These are phyloP conservation scores for Adansonia gregorii DNA, from an alignment of 441 rosid genomes.

Conservation along the genomic window DNA sequence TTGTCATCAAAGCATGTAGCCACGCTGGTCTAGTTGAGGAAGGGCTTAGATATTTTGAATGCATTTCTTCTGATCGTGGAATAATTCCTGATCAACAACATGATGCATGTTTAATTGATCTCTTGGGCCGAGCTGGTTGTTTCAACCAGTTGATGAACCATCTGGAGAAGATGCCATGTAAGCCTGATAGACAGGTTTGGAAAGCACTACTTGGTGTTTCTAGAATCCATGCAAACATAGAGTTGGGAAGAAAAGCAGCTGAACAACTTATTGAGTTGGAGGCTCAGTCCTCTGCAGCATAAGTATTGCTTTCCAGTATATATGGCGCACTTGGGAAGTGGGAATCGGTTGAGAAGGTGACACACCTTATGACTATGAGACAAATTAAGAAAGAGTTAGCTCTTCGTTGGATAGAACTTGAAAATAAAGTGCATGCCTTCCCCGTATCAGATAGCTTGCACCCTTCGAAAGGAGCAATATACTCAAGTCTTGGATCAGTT, in stretches of 20 bases:
- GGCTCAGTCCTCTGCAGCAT: constrained; percentile 49
- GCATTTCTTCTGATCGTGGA: constrained; percentile 41
- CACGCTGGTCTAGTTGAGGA: constrained; percentile 56
- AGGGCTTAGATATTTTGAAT: constrained; percentile 56
- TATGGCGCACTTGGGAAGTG: constrained; percentile 49
- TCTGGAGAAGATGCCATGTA: constrained; percentile 45
- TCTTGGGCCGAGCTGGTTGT: constrained; percentile 57
- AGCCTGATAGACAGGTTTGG: constrained; percentile 47
- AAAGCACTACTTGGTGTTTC: constrained; percentile 48
- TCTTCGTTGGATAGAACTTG: constrained; percentile 55
- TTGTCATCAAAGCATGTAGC: constrained; percentile 59
- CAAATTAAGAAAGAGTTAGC: constrained; percentile 49
- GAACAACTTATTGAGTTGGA: constrained; percentile 50
- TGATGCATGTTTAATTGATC: constrained; percentile 63
- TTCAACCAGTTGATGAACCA: constrained; percentile 44
- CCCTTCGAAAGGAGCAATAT: constrained; percentile 50
- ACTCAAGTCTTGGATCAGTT: constrained; percentile 44
- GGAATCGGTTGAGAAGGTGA: constrained; percentile 52
- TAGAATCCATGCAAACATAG: constrained; percentile 49
- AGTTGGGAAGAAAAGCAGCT: constrained; percentile 51
- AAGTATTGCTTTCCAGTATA: constrained; percentile 51
- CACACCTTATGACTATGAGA: constrained; percentile 49
- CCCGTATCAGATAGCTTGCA: constrained; percentile 50
- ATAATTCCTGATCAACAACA: constrained; percentile 59
- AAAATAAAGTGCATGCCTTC: constrained; percentile 50